Evolutionary conservation across 805 yeast genomes (phyloP), one percentile per base, ranked within the genome.

Genomic region (Cyberlindnera japonica): DNA sequence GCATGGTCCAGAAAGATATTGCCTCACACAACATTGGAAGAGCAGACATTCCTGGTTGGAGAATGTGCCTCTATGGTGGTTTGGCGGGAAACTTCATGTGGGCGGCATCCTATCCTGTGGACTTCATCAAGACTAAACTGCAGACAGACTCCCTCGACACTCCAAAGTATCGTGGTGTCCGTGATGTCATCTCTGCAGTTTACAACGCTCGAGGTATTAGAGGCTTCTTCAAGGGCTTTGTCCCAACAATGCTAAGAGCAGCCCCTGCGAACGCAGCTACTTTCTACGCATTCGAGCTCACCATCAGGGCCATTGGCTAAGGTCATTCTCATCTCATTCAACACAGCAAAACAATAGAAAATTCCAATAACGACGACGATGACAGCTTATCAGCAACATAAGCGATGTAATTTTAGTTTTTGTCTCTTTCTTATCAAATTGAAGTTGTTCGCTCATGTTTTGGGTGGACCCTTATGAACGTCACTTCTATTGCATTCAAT

Each of bases 191-290:
- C 15, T 71, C 61, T 40, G 72, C 74, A 41, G 71, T 87, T 17
- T 72, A 62, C 57, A 61, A 59, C 33, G 70, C 72, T n/a, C 68
- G 71, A 37, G 97, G 98, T 18, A 43, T 79, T 14, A 69, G 69
- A 46, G 95, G 95, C 0, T 83, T 91, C 56, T 85, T 85, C 65
- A 82, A 81, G 64, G 99, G 99, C 2, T 90, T 93, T 59, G 64
- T 80, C 14, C 97, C 99, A 26, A 90, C 98, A 0, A 77, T 93
- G 52, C 67, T 93, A 49, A 83, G 99, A 65, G 98, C 99, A 36
- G 95, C 96, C 3, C 99, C 99, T 1, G 99, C 95, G 5, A 93
- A 93, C 60, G 99, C 96, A 32, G 95, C 95, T 22, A 93, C 99
- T 0, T 93, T 93, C 65, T 83, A 88, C 33, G 89, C 95, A 3